A percentile compares a stretch with the other conserved stretches of the same genome.
These are phyloP conservation scores for Chlamydomonas reinhardtii DNA, from an alignment of 163 green algal genomes.

Conservation along the genomic window DNA sequence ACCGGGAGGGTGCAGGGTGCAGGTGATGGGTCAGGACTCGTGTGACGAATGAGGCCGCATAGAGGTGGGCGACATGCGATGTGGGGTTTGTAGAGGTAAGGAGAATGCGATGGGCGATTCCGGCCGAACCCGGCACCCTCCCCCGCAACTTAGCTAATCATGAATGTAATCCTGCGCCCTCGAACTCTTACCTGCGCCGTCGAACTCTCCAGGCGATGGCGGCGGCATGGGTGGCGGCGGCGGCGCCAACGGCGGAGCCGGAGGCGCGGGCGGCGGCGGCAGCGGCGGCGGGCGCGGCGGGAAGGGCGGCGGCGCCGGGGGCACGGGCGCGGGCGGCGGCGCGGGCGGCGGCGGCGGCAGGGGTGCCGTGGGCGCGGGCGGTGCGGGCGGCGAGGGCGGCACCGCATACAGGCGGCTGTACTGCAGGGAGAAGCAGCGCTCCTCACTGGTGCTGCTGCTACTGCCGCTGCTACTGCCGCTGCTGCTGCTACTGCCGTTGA, in stretches of 20 bases:
- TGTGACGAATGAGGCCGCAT: no score
- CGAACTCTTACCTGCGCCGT: no score
- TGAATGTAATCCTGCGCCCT: no score
- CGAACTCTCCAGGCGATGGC: no score
- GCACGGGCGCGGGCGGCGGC: neutral
- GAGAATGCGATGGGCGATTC: no score
- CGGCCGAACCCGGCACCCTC: no score
- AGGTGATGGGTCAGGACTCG: no score
- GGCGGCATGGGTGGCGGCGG: no score
- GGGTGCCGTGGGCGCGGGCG: neutral
- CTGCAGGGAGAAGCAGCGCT: conserved; percentile 9
- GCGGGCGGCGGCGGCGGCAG: neutral
- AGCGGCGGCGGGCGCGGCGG: neutral
- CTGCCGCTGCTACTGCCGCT: neutral
- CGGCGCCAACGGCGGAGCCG: neutral
- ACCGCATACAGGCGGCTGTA: neutral
- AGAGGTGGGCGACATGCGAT: no score
- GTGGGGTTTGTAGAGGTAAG: no score
- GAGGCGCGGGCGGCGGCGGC: neutral
- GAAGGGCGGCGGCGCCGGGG: neutral
- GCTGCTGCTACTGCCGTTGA: neutral
- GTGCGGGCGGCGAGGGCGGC: neutral
- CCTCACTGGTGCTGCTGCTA: neutral
- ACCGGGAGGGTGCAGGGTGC: no score
- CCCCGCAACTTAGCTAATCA: no score